Evolutionary conservation across 495 filamentous ascomycete species (phyloP).

Genomic region (Xylaria castorea): DNA sequence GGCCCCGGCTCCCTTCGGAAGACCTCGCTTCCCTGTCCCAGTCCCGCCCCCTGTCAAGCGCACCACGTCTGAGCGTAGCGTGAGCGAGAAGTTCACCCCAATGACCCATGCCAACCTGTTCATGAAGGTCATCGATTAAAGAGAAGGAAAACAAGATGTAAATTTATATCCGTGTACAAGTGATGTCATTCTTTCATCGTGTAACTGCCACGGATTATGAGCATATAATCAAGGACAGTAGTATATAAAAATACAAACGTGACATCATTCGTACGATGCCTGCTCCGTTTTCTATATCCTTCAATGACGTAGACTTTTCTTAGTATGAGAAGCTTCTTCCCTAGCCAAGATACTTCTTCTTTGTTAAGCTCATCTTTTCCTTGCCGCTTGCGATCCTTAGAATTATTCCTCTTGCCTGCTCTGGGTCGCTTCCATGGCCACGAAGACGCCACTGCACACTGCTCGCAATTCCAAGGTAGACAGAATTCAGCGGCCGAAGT

Average conservation of each 20-base stretch:
- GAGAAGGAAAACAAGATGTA: background rate
- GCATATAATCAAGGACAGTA: background rate
- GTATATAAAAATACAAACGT: background rate
- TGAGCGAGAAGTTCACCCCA: conserved; percentile 29
- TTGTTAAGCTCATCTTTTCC: conserved; percentile 30
- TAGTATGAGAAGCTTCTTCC: background rate
- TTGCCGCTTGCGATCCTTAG: conserved; percentile 27
- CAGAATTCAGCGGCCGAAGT: conserved; percentile 13
- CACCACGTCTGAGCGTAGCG: conserved; percentile 24
- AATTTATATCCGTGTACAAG: background rate
- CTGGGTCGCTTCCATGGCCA: conserved; percentile 29
- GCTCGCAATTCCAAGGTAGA: conserved; percentile 31
- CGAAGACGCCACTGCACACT: conserved; percentile 37
- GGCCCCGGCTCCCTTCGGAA: conserved; percentile 31
- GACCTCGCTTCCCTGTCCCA: conserved; percentile 33
- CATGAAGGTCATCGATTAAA: conserved; percentile 42
- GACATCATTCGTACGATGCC: background rate
- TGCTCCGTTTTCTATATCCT: background rate
- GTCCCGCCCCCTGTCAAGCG: conserved; percentile 14
- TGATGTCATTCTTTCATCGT: background rate
- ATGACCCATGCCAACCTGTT: conserved; percentile 36
- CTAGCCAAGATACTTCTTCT: background rate
- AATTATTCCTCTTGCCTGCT: conserved; percentile 31
- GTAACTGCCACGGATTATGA: background rate
- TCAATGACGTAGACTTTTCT: background rate